These are phyloP conservation scores for Arachnomyces sp. DNA, from an alignment of 2,329 filamentous ascomycete genomes.

Conservation along the genomic window DNA sequence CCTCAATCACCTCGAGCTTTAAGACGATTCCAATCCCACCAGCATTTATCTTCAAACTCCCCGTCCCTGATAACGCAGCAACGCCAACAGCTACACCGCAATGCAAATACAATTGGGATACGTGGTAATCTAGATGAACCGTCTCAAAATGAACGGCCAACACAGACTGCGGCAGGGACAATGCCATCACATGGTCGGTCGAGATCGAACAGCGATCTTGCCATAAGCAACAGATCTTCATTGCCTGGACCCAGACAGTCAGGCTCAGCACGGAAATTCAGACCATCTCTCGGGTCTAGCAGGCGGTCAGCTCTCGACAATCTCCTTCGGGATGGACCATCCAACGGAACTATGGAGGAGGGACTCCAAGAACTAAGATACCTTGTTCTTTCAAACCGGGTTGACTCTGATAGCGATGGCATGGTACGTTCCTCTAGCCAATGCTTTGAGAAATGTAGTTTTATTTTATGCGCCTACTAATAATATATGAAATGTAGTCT, in stretches of 20 bases:
- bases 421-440: conserved; percentile 34
- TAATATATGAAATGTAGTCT: conserved; percentile 51
- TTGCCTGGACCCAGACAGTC: conserved; percentile 15
- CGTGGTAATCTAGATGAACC: conserved; percentile 7
- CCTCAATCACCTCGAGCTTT: conserved; percentile 61
- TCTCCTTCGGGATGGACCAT: conserved; percentile 72
- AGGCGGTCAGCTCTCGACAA: conserved; percentile 57
- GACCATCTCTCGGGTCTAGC: conserved; percentile 32
- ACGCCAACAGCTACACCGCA: conserved; percentile 38
- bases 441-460: not conserved
- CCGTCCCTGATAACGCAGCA: conserved; percentile 58
- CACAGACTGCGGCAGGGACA: conserved; percentile 20
- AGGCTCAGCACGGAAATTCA: conserved; percentile 35
- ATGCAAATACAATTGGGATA: conserved; percentile 17
- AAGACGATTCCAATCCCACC: conserved; percentile 68
- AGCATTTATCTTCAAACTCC: conserved; percentile 50
- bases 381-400: conserved; percentile 42
- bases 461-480: conserved; percentile 2
- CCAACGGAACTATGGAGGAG: conserved; percentile 53
- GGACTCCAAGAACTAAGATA: conserved; percentile 41
- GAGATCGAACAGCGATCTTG: conserved; percentile 67
- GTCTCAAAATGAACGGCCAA: not conserved
- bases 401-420: conserved; percentile 46
- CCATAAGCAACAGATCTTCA: conserved; percentile 29
- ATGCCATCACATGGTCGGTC: conserved; percentile 40